These are phyloP conservation scores for Crataegus laevigata DNA, from an alignment of 306 rosid species.

Conservation along the genomic window DNA sequence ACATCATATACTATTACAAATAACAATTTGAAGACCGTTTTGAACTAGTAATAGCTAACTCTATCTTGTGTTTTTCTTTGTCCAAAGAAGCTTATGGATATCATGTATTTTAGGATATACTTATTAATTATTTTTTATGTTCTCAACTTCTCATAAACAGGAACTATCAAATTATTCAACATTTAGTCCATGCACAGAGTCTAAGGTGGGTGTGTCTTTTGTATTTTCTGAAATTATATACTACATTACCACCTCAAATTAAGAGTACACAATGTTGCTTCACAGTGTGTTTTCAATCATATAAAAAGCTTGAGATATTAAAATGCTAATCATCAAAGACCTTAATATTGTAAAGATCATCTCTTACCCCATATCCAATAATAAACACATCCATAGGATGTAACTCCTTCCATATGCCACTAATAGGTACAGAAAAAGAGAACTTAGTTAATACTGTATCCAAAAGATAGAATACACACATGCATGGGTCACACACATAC, in stretches of 20 bases:
- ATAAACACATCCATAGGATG: constrained; percentile 77
- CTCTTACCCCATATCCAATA: constrained; percentile 92
- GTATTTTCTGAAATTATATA: not conserved
- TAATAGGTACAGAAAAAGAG: constrained; percentile 23
- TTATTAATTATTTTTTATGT: not conserved
- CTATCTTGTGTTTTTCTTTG: not conserved
- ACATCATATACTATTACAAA: not conserved
- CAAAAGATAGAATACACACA: not conserved
- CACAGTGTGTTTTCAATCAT: not conserved
- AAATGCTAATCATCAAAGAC: not conserved
- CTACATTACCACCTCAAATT: not conserved
- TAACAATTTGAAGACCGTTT: not conserved
- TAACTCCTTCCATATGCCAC: constrained; percentile 73
- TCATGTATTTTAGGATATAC: not conserved
- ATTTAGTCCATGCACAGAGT: not conserved
- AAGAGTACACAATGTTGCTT: not conserved
- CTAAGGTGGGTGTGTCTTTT: not conserved
- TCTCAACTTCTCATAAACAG: not conserved
- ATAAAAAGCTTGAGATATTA: not conserved
- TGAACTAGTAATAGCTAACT: not conserved
- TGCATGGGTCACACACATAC: not conserved
- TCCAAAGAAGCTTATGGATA: not conserved
- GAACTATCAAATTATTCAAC: not conserved
- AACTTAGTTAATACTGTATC: constrained; percentile 6
- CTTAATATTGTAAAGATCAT: not conserved